A percentile compares a stretch with the other conserved stretches of the same genome.
Evolutionary conservation across 2,329 filamentous ascomycete species (phyloP).

Genomic region (Emergomyces africanus): DNA sequence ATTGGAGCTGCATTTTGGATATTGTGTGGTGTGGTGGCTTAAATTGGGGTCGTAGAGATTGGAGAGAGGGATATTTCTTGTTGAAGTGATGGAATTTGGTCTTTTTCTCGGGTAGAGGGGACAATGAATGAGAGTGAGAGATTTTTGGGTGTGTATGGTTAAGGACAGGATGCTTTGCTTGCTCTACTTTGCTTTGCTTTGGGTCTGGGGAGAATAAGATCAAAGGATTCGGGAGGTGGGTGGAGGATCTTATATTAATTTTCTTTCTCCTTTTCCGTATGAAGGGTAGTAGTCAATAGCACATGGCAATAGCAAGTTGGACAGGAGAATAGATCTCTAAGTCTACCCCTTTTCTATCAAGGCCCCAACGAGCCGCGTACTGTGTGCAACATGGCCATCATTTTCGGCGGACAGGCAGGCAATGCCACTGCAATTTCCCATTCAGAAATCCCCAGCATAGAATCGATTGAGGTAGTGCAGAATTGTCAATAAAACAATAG

Average conservation of each 20-base stretch:
- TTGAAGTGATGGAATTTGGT: not conserved
- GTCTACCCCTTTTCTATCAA: not conserved
- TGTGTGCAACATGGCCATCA: not conserved
- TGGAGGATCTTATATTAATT: not conserved
- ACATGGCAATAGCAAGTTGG: not conserved
- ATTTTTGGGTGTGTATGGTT: not conserved
- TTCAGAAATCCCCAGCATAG: not conserved
- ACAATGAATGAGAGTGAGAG: not conserved
- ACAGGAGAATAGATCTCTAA: not conserved
- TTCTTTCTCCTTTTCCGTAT: not conserved
- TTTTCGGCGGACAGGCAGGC: not conserved
- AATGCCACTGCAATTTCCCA: not conserved
- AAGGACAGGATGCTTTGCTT: conserved; percentile 1
- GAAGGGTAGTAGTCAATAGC: not conserved
- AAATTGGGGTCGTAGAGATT: not conserved
- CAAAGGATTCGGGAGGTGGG: not conserved
- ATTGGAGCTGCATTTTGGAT: conserved; percentile 3
- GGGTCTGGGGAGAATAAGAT: not conserved
- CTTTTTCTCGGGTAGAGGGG: not conserved
- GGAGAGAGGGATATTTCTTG: not conserved
- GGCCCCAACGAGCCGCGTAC: not conserved
- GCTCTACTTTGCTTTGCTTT: not conserved
- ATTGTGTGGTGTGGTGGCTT: not conserved
- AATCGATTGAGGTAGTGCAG: not conserved
- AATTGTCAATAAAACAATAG: not conserved